Conservation (phyloP, 2,329 filamentous ascomycete genomes). For the Curvularia spicifera region DNA sequence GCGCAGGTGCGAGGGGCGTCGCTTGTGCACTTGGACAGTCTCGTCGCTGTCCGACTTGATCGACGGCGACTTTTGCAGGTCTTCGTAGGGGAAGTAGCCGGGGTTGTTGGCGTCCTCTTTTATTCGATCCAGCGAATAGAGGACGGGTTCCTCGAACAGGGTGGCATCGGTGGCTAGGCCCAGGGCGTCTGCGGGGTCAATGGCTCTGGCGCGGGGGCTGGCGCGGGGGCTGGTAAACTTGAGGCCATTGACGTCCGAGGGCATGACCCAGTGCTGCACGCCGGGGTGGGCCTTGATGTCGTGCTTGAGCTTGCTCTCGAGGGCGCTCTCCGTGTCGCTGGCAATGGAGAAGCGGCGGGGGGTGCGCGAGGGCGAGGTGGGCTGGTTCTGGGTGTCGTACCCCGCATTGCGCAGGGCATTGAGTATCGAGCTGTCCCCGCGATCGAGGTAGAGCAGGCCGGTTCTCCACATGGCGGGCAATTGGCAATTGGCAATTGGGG, state of each 20-base stretch:
- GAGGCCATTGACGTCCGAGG: constrained; percentile 19
- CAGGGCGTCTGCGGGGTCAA: constrained; percentile 21
- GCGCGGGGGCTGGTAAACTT: constrained; percentile 25
- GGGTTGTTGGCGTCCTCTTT: constrained; percentile 17
- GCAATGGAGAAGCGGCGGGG: constrained; percentile 26
- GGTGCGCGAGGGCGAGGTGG: constrained; percentile 21
- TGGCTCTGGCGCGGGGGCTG: constrained; percentile 15
- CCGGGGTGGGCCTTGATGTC: constrained; percentile 17
- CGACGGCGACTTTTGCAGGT: constrained; percentile 18
- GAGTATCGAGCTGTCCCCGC: constrained; percentile 31
- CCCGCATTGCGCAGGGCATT: constrained; percentile 29
- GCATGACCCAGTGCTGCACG: constrained; percentile 21
- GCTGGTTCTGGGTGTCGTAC: constrained; percentile 25
- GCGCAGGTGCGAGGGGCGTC: constrained; percentile 24
- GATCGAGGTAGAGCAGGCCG: constrained; percentile 32
- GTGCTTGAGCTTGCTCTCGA: constrained; percentile 18
- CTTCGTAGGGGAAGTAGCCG: constrained; percentile 21
- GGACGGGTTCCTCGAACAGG: constrained; percentile 30
- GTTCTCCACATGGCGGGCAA: constrained; percentile 29
- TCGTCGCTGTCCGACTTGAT: constrained; percentile 20
- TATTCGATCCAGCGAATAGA: constrained; percentile 28
- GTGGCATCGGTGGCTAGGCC: constrained; percentile 26
- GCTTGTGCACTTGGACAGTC: constrained; percentile 15
- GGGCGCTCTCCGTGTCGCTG: constrained; percentile 24
- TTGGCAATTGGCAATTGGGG: no score